Conservation (phyloP, 179 eudicot species). For the Pouteria campechiana region DNA sequence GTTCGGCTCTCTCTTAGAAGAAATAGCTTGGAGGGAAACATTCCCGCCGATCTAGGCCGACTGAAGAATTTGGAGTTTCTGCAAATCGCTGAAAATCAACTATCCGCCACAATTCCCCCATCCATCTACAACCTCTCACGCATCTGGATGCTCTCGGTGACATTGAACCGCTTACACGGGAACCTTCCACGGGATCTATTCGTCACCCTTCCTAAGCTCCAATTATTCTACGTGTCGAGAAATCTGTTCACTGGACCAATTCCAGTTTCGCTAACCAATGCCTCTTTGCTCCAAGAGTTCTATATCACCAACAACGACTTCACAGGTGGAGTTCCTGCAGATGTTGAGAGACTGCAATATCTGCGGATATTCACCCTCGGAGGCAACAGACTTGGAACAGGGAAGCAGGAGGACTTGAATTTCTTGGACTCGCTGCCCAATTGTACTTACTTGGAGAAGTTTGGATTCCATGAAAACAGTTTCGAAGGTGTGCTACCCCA, state of each 20-base stretch:
- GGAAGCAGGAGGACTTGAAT: slow-evolving; percentile 10
- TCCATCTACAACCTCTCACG: slow-evolving; percentile 2
- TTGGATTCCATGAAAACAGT: slow-evolving; percentile 1
- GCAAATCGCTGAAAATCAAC: not conserved
- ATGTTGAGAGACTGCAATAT: not conserved
- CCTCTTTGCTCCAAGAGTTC: slow-evolving; percentile 7
- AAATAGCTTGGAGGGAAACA: not conserved
- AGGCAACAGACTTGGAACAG: slow-evolving; percentile 10
- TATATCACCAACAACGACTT: slow-evolving; percentile 6
- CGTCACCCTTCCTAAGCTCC: slow-evolving; percentile 16
- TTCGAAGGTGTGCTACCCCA: slow-evolving; percentile 9
- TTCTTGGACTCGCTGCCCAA: slow-evolving; percentile 21
- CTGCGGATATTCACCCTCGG: slow-evolving; percentile 1
- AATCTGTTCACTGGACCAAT: slow-evolving; percentile 25
- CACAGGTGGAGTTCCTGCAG: slow-evolving; percentile 17
- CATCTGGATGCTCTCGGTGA: not conserved
- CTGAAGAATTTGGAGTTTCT: not conserved
- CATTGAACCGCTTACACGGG: slow-evolving; percentile 11
- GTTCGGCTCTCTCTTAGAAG: not conserved
- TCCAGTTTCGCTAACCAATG: slow-evolving; percentile 30
- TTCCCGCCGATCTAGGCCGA: not conserved
- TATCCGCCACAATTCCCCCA: not conserved
- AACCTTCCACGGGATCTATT: slow-evolving; percentile 24
- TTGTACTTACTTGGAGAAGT: slow-evolving; percentile 8
- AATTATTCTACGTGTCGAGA: slow-evolving; percentile 1